Conservation (phyloP, 2,329 filamentous ascomycete genomes). For the Phyllosticta ampelicida region DNA sequence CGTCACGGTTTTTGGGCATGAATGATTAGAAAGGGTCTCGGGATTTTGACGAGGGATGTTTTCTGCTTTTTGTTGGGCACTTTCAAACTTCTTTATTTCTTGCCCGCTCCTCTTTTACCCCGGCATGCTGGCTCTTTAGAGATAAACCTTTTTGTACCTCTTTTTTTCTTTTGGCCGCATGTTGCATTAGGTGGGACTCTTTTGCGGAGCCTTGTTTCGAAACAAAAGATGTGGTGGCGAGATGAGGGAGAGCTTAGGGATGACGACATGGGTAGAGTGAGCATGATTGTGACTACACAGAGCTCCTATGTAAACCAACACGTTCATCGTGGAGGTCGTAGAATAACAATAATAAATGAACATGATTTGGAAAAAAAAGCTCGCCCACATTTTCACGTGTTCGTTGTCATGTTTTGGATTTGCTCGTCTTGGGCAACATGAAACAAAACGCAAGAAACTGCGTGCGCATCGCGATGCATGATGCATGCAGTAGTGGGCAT, state of each 20-base stretch:
- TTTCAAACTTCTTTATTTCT: background rate
- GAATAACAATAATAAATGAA: too few relatives aligned
- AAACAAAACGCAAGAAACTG: too few relatives aligned
- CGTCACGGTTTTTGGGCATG: background rate
- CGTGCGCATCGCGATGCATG: too few relatives aligned
- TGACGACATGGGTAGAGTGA: background rate
- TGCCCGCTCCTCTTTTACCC: background rate
- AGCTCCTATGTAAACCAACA: too few relatives aligned
- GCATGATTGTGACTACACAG: background rate
- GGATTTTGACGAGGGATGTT: background rate
- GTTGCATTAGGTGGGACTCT: background rate
- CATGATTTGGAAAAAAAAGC: too few relatives aligned
- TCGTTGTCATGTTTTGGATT: too few relatives aligned
- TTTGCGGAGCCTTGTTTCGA: background rate
- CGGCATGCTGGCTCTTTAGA: background rate
- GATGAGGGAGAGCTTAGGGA: background rate
- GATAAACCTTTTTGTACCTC: background rate
- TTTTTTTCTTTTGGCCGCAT: background rate
- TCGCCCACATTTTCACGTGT: too few relatives aligned
- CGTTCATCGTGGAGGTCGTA: too few relatives aligned
- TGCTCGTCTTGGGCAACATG: too few relatives aligned
- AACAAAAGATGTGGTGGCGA: background rate
- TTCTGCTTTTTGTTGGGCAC: background rate
- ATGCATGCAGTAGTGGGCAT: too few relatives aligned
- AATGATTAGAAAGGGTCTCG: background rate